phyloP scores from a whole-genome alignment of 495 filamentous ascomycete genomes.

The Rhizodiscina lignyota region DNA sequence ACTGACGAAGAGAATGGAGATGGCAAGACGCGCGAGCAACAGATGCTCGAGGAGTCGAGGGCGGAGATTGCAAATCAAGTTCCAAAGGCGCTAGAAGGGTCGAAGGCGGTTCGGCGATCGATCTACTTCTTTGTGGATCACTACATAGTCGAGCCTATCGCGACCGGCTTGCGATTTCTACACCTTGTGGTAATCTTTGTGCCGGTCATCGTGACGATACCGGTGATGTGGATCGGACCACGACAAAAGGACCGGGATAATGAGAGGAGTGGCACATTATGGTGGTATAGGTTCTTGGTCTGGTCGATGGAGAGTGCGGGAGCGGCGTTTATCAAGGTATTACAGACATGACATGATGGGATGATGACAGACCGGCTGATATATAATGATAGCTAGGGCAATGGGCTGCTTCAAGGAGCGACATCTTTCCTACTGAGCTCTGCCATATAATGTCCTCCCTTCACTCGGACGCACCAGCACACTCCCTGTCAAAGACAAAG shows the following conservation, averaged over 20 bases:
- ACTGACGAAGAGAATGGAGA: slow-evolving; percentile 33
- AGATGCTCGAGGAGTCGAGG: slow-evolving; percentile 70
- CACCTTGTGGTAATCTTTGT: slow-evolving; percentile 80
- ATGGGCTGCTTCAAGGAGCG: slow-evolving; percentile 94
- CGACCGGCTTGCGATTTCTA: slow-evolving; percentile 71
- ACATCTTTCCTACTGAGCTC: slow-evolving; percentile 93
- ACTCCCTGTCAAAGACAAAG: slow-evolving; percentile 69
- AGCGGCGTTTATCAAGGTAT: slow-evolving; percentile 94
- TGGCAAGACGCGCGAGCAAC: slow-evolving; percentile 57
- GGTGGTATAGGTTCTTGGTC: slow-evolving; percentile 92
- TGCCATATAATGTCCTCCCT: slow-evolving; percentile 88
- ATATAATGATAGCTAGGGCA: slow-evolving; percentile 63
- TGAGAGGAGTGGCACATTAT: slow-evolving; percentile 64
- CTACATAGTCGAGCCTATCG: slow-evolving; percentile 72
- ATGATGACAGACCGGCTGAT: not conserved
- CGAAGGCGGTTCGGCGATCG: slow-evolving; percentile 33
- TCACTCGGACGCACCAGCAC: slow-evolving; percentile 85
- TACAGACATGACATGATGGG: slow-evolving; percentile 1
- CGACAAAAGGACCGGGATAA: slow-evolving; percentile 41
- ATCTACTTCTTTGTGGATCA: slow-evolving; percentile 46
- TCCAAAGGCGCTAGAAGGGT: slow-evolving; percentile 37
- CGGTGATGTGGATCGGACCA: slow-evolving; percentile 62
- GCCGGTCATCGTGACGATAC: slow-evolving; percentile 67
- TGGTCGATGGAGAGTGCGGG: slow-evolving; percentile 84
- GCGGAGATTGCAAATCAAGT: slow-evolving; percentile 55